Percentiles rank a stretch among this genome's conserved stretches.
Evolutionary conservation across 805 yeast genomes (phyloP).

Genomic region (Zygoascus biomembranicola): DNA sequence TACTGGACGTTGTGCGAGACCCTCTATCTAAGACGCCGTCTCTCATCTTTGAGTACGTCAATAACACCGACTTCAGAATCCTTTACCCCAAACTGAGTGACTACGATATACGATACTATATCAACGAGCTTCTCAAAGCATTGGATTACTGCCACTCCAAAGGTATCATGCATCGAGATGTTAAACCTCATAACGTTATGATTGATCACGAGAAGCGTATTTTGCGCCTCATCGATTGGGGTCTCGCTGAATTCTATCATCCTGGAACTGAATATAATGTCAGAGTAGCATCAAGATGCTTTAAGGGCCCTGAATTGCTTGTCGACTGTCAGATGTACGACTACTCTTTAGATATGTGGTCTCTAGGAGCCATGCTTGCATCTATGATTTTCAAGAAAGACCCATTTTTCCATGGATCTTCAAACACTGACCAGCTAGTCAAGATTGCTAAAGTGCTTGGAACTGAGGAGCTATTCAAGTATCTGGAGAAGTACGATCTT

Average conservation of each 20-base stretch:
- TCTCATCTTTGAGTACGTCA: conserved; percentile 73
- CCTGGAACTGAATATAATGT: conserved; percentile 85
- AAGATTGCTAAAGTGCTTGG: conserved; percentile 86
- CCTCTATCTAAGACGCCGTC: conserved; percentile 76
- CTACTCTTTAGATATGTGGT: conserved; percentile 89
- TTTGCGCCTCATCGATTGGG: conserved; percentile 88
- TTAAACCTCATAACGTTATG: conserved; percentile 94
- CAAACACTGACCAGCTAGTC: conserved; percentile 84
- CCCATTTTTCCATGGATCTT: conserved; percentile 86
- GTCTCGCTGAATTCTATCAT: conserved; percentile 89
- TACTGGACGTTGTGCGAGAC: conserved; percentile 77
- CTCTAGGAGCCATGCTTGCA: conserved; percentile 88
- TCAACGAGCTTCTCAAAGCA: conserved; percentile 71
- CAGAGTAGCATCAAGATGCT: conserved; percentile 86
- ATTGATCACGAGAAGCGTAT: conserved; percentile 67
- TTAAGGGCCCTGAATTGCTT: conserved; percentile 86
- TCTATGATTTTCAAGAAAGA: conserved; percentile 85
- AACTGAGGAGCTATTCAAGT: conserved; percentile 65
- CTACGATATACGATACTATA: conserved; percentile 71
- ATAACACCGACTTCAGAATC: conserved; percentile 73
- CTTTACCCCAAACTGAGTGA: conserved; percentile 73
- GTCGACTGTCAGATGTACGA: conserved; percentile 84
- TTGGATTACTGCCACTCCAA: conserved; percentile 84
- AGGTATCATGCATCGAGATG: conserved; percentile 96
- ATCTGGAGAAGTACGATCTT: conserved; percentile 63